These are phyloP conservation scores for Sesbania bispinosa DNA, from an alignment of 306 rosid species.

Conservation along the genomic window DNA sequence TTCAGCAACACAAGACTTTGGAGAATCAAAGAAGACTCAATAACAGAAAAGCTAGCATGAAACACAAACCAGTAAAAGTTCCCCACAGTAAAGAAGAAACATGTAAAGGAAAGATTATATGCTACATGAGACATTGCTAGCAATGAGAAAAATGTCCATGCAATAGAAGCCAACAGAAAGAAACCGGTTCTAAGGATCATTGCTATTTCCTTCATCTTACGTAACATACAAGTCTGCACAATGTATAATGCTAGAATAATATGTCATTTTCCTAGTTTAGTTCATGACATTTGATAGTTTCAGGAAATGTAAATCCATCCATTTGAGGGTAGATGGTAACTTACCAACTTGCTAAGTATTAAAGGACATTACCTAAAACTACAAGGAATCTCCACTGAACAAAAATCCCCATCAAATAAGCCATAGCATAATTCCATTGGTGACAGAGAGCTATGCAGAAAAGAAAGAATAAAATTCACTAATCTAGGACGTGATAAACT, in stretches of 20 bases:
- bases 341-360: slow-evolving; percentile 9
- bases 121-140: neutral
- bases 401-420: slow-evolving; percentile 90
- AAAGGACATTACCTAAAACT: slow-evolving; percentile 69
- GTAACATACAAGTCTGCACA: no score
- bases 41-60: neutral
- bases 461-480: slow-evolving; percentile 14
- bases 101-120: neutral
- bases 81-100: neutral
- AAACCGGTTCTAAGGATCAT: neutral
- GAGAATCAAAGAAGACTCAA: neutral
- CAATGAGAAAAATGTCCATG: neutral
- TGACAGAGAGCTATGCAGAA: slow-evolving; percentile 79
- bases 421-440: slow-evolving; percentile 88
- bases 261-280: neutral
- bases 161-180: neutral
- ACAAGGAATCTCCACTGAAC: slow-evolving; percentile 95
- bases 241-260: no score
- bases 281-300: slow-evolving; percentile 3
- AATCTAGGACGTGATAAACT: neutral
- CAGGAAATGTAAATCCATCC: slow-evolving; percentile 4
- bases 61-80: neutral
- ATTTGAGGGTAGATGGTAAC: neutral
- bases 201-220: slow-evolving; percentile 31
- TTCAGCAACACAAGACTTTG: neutral